Evolutionary conservation across 2,329 filamentous ascomycete genomes (phyloP).

Genomic region (Coniochaeta pulveracea): DNA sequence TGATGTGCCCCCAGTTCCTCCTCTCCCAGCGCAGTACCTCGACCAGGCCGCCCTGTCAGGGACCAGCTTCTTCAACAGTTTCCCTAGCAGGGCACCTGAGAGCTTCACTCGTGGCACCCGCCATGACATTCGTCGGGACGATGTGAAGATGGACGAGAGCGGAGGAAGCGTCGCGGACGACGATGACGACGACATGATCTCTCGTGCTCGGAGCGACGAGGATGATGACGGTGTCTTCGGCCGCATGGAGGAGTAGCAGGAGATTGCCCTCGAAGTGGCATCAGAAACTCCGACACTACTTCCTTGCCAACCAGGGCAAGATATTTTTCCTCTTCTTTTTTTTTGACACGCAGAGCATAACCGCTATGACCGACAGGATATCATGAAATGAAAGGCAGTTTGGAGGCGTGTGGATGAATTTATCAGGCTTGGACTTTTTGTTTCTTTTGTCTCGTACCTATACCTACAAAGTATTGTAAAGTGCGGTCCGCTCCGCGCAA

Average conservation of each 20-base stretch:
- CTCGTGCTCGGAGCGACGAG: conserved; percentile 63
- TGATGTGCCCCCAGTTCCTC: conserved; percentile 79
- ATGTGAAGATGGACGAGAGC: conserved; percentile 59
- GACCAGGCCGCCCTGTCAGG: conserved; percentile 49
- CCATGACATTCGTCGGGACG: conserved; percentile 42
- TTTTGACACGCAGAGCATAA: conserved; percentile 1
- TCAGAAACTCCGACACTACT: too few species aligned
- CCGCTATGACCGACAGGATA: conserved; percentile 5
- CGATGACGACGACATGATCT: conserved; percentile 51
- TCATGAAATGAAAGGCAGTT: conserved; percentile 16
- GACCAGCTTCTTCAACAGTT: conserved; percentile 52
- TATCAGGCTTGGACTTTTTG: conserved; percentile 2
- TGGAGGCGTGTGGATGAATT: conserved; percentile 1
- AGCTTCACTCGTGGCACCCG: conserved; percentile 56
- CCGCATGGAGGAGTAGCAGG: conserved; percentile 74
- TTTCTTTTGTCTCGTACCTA: conserved; percentile 35
- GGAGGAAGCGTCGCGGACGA: conserved; percentile 54
- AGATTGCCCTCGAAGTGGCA: conserved; percentile 2
- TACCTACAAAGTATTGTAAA: conserved; percentile 28
- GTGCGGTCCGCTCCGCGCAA: conserved; percentile 52
- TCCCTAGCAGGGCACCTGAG: conserved; percentile 48
- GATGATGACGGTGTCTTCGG: conserved; percentile 95
- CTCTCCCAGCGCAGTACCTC: conserved; percentile 71
- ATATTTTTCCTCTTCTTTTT: not conserved
- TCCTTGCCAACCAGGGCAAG: not conserved